Base-by-base conservation (phyloP, 75 land plant species). In the Pinus taeda region DNA sequence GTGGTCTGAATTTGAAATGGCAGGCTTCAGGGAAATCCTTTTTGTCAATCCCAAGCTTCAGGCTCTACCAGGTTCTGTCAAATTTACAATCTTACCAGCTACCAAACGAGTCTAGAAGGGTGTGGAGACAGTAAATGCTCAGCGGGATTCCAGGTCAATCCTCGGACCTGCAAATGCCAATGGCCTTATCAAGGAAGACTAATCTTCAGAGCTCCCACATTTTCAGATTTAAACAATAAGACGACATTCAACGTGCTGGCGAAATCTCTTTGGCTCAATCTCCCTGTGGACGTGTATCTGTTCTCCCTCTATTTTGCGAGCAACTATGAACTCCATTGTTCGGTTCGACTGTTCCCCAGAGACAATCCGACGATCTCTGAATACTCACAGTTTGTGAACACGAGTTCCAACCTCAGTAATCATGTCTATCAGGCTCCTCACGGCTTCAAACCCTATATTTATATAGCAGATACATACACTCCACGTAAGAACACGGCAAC, bases 1-100 rank as follows among this genome's bases (percentile, higher is more conserved):
- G 18, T 36, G 15, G 29, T n/a, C 14, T 49, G 29, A 24, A 7
- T 24, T 72, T 65, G 57, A 24, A n/a, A 7, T 20, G 65, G 59
- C 86, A 91, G 91, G 80, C 84, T 91, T n/a, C 39, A 71, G 60
- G 93, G 93, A 15, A 90, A 90, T 53, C 93, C 93, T 15, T 80
- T 80, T 6, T 90, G 93, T 75, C 13, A 55, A 14, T n/a, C 7
- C 26, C 22, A 73, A 60, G 72, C 72, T 42, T 42, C 49, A 42
- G 73, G 81, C 9, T 74, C 84, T 39, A 86, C 69, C 58, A 77
- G 57, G 14, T 90, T 82, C 70, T 91, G 93, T 77, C 84, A 75
- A 30, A 69, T 33, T 60, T 71, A 67, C 86, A 80, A 64, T 78
- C 12, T 18, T 53, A n/a, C 60, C 24, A 71, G 29, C 15, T 91